Percentiles rank a stretch among this genome's conserved stretches.
Evolutionary conservation across 164 flowering plant species (phyloP).

Genomic region (Nymphaea thermarum): DNA sequence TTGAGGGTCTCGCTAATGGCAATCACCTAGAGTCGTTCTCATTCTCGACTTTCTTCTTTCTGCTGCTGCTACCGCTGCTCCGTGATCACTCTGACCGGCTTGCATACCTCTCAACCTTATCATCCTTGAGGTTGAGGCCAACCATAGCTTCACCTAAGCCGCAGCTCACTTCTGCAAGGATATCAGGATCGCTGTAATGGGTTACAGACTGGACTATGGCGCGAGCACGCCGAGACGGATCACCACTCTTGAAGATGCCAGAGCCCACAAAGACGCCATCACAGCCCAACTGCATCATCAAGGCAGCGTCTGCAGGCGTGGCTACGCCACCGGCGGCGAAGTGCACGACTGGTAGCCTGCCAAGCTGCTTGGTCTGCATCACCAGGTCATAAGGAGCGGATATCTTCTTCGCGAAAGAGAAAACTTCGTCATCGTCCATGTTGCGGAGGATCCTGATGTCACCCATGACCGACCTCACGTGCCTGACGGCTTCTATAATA

Average conservation of each 20-base stretch:
- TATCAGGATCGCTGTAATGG: slow-evolving; percentile 23
- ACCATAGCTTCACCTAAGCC: slow-evolving; percentile 32
- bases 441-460: slow-evolving; percentile 23
- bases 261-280: slow-evolving; percentile 45
- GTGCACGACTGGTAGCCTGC: slow-evolving; percentile 38
- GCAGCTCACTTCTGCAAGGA: slow-evolving; percentile 25
- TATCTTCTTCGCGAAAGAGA: slow-evolving; percentile 30
- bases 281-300: slow-evolving; percentile 44
- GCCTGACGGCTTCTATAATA: slow-evolving; percentile 27
- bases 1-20: too few species aligned
- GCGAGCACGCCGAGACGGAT: slow-evolving; percentile 19
- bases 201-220: slow-evolving; percentile 29
- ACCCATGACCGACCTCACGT: slow-evolving; percentile 34
- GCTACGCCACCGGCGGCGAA: slow-evolving; percentile 39
- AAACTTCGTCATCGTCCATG: slow-evolving; percentile 45
- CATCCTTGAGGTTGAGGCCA: slow-evolving; percentile 20
- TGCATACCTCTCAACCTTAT: slow-evolving; percentile 26
- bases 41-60: neutral
- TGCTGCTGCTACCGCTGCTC: neutral
- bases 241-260: slow-evolving; percentile 33
- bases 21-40: too few species aligned
- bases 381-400: slow-evolving; percentile 35
- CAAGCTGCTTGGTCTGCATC: slow-evolving; percentile 34
- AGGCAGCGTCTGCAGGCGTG: slow-evolving; percentile 40
- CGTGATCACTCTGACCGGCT: slow-evolving; percentile 14